phyloP scores from a whole-genome alignment of 805 yeast species.

The Hanseniaspora meyeri region DNA sequence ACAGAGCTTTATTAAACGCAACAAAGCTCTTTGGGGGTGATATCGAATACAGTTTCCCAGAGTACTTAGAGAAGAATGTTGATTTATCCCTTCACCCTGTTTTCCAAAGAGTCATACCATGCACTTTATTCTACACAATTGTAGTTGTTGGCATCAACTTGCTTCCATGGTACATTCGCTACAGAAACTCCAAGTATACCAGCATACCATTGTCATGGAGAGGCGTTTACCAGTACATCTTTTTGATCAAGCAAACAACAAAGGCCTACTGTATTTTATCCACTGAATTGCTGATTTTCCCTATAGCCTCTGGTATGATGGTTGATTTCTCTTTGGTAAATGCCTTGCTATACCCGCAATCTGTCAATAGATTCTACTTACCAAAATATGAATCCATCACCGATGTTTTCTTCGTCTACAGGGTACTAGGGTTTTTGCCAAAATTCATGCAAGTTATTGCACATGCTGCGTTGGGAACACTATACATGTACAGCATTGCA shows the following conservation, averaged over 20 bases:
- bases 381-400: not conserved
- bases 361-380: not conserved
- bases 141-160: conserved; percentile 21
- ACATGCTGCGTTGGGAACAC: conserved; percentile 66
- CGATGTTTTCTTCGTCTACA: conserved; percentile 20
- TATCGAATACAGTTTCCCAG: not conserved
- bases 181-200: not conserved
- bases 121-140: conserved; percentile 28
- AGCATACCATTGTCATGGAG: conserved; percentile 32
- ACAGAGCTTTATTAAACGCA: not conserved
- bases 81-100: conserved; percentile 22
- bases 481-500: conserved; percentile 80
- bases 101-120: conserved; percentile 30
- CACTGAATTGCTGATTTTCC: conserved; percentile 74
- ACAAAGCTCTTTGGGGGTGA: not conserved
- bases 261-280: conserved; percentile 67
- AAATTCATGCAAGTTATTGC: conserved; percentile 20
- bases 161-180: conserved; percentile 27
- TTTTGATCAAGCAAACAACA: conserved; percentile 46
- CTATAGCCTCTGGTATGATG: conserved; percentile 71
- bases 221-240: conserved; percentile 37
- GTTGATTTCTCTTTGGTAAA: conserved; percentile 47
- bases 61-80: not conserved
- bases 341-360: conserved; percentile 20
- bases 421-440: conserved; percentile 19